Evolutionary conservation across 257 asterid species (phyloP).

Genomic region (Prunella vulgaris): DNA sequence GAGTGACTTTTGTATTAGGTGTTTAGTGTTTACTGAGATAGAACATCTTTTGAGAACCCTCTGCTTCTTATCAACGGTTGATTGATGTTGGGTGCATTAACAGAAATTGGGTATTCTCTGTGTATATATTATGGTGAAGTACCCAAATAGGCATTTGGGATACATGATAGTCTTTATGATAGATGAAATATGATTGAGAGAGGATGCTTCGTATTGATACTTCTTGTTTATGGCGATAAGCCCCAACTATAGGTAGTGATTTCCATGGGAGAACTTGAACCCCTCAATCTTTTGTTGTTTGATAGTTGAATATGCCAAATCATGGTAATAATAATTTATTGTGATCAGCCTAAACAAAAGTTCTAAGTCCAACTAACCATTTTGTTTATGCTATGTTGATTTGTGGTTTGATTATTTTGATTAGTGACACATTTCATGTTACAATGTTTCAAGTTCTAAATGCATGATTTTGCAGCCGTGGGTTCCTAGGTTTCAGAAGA

Average conservation of each 20-base stretch:
- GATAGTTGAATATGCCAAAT: background rate
- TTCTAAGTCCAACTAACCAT: slow-evolving; percentile 11
- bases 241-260: background rate
- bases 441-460: background rate
- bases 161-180: background rate
- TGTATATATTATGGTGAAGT: background rate
- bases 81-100: too few species aligned
- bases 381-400: slow-evolving; percentile 31
- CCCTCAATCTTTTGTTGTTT: background rate
- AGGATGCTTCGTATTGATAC: background rate
- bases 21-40: background rate
- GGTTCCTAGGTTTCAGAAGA: slow-evolving; percentile 63
- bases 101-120: background rate
- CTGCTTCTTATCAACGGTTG: background rate
- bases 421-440: background rate
- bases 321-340: background rate
- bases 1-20: background rate
- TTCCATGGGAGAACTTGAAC: background rate
- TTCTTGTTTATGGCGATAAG: background rate
- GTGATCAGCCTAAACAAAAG: background rate
- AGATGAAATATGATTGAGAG: background rate
- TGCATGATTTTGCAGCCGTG: slow-evolving; percentile 64
- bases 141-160: background rate
- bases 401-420: slow-evolving; percentile 26
- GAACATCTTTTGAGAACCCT: background rate